Base-by-base conservation (phyloP, 768 basidiomycete genomes). In the Chalciporus sphaerocephalus region DNA sequence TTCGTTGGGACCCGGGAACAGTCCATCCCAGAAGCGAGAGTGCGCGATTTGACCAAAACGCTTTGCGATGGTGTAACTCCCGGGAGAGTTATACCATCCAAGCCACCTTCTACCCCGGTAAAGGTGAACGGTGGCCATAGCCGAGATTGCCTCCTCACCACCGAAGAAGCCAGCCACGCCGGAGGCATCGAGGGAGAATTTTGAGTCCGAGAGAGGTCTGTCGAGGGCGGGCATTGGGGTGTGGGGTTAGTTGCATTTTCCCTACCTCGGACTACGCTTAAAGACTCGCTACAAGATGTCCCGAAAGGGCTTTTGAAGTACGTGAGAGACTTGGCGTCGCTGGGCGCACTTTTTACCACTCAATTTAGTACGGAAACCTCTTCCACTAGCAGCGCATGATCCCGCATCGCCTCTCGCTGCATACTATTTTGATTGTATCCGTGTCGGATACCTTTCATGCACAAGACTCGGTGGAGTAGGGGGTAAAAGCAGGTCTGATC, bases 41-140 rank as follows among this genome's bases (percentile, higher is more conserved):
- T 44, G 46, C 6, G 67, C 65, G 9, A 69, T 23, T 21, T 57
- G 56, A 11, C 63, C 64, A 17, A 64, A 69, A 13, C 41, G 53
- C 41, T 61, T 69, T 3, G 66, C 68, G 17, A 70, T 42, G 1
- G 51, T 57, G 20, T 66, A 67, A 42, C 68, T 65, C 11, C 68
- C 68, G 0, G 69, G 68, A 6, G 66, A 65, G 35, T 69, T 70
- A 41, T 70, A 66, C 62, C 61, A 69, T 6, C 69, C 67, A 3
- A 69, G 28, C 64, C 61, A 70, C 40, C 24, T 57, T 52, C 66
- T 54, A 1, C 61, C 64, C 17, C 48, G 23, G 48, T 59, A 65
- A 2, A 69, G 32, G 40, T 69, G 68, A 2, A 69, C 59, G 24
- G 63, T 59, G 8, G 62, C 54, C 66, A 70, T 69, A 20, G 68